phyloP scores from a whole-genome alignment of 768 basidiomycete species.

The Kwoniella shandongensis region DNA sequence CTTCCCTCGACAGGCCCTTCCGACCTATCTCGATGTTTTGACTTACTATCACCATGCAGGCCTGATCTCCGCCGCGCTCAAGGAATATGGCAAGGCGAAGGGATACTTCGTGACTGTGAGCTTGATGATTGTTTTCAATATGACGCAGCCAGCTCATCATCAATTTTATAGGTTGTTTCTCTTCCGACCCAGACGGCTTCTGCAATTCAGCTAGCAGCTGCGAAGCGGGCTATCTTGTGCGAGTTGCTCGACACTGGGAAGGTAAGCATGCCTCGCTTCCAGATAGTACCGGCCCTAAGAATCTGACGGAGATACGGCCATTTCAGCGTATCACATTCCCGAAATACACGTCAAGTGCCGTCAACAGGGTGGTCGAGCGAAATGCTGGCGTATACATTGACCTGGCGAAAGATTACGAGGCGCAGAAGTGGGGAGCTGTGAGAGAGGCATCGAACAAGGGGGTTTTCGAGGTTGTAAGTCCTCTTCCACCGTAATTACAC shows the following conservation, averaged over 20 bases:
- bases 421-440: slow-evolving; percentile 30
- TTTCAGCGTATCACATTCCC: slow-evolving; percentile 29
- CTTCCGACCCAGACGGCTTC: slow-evolving; percentile 36
- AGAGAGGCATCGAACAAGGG: slow-evolving; percentile 11
- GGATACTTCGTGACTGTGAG: slow-evolving; percentile 33
- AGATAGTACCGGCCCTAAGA: not conserved
- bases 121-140: no score
- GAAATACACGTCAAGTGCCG: slow-evolving; percentile 24
- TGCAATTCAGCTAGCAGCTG: slow-evolving; percentile 38
- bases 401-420: slow-evolving; percentile 36
- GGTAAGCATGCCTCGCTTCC: slow-evolving; percentile 19
- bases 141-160: no score
- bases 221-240: slow-evolving; percentile 47
- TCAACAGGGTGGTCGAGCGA: slow-evolving; percentile 33
- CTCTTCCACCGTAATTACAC: not conserved
- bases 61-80: slow-evolving; percentile 31
- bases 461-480: slow-evolving; percentile 31
- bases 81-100: slow-evolving; percentile 23
- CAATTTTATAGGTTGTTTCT: slow-evolving; percentile 38
- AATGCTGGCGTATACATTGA: slow-evolving; percentile 31
- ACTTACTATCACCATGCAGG: slow-evolving; percentile 48
- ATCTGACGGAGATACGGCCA: no score
- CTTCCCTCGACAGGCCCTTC: slow-evolving; percentile 8
- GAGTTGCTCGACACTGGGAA: slow-evolving; percentile 38
- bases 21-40: slow-evolving; percentile 41